Conservation (phyloP, 2,329 filamentous ascomycete genomes). For the Acrodontium crateriforme region DNA sequence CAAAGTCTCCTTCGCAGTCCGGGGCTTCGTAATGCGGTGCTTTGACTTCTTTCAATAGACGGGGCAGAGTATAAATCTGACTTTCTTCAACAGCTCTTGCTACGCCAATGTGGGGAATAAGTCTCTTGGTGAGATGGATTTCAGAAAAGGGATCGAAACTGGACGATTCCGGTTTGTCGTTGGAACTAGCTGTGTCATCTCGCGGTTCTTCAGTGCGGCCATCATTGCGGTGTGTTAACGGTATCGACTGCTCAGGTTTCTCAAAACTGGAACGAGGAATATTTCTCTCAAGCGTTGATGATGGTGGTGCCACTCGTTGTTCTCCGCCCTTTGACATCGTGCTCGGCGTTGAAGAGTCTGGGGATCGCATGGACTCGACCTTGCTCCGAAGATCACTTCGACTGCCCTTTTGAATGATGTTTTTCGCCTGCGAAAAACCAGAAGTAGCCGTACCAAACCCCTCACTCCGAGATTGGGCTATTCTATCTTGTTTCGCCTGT, state of each 20-base stretch:
- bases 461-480: conserved; percentile 28
- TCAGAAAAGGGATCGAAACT: conserved; percentile 78
- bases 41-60: conserved; percentile 68
- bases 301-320: no score
- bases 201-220: no score
- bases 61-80: conserved; percentile 62
- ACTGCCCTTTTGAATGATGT: not conserved
- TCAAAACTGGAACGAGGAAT: no score
- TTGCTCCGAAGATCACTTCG: conserved; percentile 7
- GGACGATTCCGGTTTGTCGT: conserved; percentile 19
- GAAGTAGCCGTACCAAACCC: conserved; percentile 13
- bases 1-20: conserved; percentile 76
- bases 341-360: no score
- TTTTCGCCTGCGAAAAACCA: conserved; percentile 1
- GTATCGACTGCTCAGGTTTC: no score
- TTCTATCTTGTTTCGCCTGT: conserved; percentile 30
- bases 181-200: conserved; percentile 1
- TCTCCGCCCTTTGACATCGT: no score
- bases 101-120: conserved; percentile 68
- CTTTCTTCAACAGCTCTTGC: conserved; percentile 67
- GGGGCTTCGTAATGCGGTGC: conserved; percentile 66
- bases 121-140: conserved; percentile 68
- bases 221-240: no score
- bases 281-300: no score
- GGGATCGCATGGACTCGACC: no score